Base-by-base conservation (phyloP, 257 asterid species). In the Nemophila menziesii region DNA sequence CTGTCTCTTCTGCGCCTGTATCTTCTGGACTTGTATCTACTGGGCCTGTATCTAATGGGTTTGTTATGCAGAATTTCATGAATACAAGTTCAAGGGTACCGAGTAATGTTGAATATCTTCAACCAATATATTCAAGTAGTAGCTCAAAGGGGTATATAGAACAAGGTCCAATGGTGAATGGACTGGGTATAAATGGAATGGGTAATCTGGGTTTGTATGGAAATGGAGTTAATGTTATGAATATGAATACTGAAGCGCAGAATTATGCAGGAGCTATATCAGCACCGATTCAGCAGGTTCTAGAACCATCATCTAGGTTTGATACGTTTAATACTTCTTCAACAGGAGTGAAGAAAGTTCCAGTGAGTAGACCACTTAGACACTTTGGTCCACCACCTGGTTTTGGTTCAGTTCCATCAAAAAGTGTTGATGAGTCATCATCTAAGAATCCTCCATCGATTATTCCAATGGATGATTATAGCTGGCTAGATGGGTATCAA, bases 311-410 rank as follows among this genome's bases (percentile, higher is more conserved):
- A 33, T 39, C 71, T 13, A 65, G 39, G 54, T 60, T 68, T 22
- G 81, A 68, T 19, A 49, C 70, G 16, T 29, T 64, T 42, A 11
- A 57, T 39, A 53, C 78, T 4, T 52, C 79, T n/a, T 74, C 78
- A 20, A 54, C 80, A 23, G 70, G 82, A 20, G 4, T 63, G 51
- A 82, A 69, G 76, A 79, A 73, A 67, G 76, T 66, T 55, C 87
- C 87, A 23, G 87, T 78, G 55, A 61, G 82, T 60, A 73, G 92
- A 33, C 85, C 92, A 43, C 61, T 64, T 33, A 68, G 94, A 55
- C 92, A 73, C 48, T 22, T 62, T 56, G 94, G 94, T 44, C 94
- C 94, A 10, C 94, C 94, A 15, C 94, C 92, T 58, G 94, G 94
- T 33, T 82, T 82, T 66, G 78, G 85, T 34, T 69, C 79, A 38